Conservation (phyloP, 2,329 filamentous ascomycete genomes). For the Neophaeococcomyces mojaviensis region DNA sequence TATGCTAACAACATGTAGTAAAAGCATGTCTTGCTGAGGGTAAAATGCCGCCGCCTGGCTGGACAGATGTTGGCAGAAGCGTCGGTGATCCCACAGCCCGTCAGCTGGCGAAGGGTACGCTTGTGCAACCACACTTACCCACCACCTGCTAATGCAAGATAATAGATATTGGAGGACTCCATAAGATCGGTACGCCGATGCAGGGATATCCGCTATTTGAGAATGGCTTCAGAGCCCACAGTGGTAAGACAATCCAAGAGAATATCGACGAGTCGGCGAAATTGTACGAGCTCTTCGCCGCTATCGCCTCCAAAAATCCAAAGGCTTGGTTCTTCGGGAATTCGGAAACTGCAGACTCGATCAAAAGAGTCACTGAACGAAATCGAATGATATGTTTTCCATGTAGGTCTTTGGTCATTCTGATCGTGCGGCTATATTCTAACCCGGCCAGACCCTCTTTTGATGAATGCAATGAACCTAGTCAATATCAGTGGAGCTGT, state of each 20-base stretch:
- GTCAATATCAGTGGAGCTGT: constrained; percentile 57
- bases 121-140: not conserved
- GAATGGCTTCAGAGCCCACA: constrained; percentile 53
- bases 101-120: constrained; percentile 34
- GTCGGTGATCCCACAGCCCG: constrained; percentile 46
- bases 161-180: constrained; percentile 48
- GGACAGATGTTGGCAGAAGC: too few species aligned
- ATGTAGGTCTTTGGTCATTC: constrained; percentile 39
- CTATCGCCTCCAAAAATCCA: constrained; percentile 46
- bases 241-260: constrained; percentile 45
- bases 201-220: constrained; percentile 63
- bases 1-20: constrained; percentile 31
- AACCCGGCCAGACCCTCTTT: constrained; percentile 48
- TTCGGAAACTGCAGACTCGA: constrained; percentile 38
- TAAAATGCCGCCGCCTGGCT: too few species aligned
- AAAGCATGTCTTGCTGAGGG: constrained; percentile 35
- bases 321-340: constrained; percentile 53
- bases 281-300: constrained; percentile 55
- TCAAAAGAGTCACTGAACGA: constrained; percentile 46
- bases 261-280: constrained; percentile 54
- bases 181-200: constrained; percentile 55
- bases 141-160: not conserved
- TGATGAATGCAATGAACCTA: constrained; percentile 67
- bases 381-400: constrained; percentile 64
- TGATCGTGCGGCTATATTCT: constrained; percentile 13